Evolutionary conservation across 2,329 filamentous ascomycete species (phyloP).

Genomic region (Fusarium gaditjirri): DNA sequence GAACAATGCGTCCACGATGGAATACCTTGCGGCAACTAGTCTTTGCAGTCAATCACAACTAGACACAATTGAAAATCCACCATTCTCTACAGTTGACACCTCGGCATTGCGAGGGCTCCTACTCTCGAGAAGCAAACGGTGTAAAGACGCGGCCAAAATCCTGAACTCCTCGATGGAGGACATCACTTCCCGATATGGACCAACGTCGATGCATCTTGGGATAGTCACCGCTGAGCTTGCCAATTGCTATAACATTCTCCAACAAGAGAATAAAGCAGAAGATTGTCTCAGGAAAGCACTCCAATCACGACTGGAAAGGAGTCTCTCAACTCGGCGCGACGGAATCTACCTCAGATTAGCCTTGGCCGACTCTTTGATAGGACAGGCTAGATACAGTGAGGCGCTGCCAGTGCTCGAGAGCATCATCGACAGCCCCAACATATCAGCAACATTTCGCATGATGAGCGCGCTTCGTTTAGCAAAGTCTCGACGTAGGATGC

Average conservation of each 20-base stretch:
- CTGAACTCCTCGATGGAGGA: rapidly evolving
- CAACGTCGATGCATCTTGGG: not conserved
- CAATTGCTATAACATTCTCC: not conserved
- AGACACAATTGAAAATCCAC: not conserved
- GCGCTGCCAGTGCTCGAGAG: rapidly evolving
- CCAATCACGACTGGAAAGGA: not conserved
- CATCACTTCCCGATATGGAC: not conserved
- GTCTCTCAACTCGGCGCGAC: not conserved
- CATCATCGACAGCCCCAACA: rapidly evolving
- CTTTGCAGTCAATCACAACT: not conserved
- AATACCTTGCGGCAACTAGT: not conserved
- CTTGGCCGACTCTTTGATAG: not conserved
- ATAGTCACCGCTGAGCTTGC: not conserved
- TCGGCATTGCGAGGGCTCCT: not conserved
- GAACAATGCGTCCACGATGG: not conserved
- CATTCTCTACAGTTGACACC: not conserved
- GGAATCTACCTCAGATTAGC: not conserved
- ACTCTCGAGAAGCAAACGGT: rapidly evolving
- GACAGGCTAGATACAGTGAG: rapidly evolving
- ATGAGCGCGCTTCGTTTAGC: not conserved
- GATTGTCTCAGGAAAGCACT: not conserved
- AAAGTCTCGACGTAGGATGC: not conserved
- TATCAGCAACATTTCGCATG: not conserved
- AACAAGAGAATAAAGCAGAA: not conserved
- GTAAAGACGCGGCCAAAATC: rapidly evolving